phyloP scores from a whole-genome alignment of 306 rosid species.

The Quercus mongolica region DNA sequence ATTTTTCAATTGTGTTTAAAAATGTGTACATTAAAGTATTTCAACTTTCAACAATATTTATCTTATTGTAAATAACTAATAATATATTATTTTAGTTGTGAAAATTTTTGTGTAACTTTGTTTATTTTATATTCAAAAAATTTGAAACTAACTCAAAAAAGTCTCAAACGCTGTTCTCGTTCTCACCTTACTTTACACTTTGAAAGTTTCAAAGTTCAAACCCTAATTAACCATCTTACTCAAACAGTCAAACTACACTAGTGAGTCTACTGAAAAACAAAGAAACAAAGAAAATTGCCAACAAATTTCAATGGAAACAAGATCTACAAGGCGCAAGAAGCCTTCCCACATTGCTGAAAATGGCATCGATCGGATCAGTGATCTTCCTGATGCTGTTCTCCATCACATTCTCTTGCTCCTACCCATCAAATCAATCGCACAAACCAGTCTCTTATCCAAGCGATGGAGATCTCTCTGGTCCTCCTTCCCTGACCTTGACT shows the following conservation, averaged over 20 bases:
- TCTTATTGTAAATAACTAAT: too few relatives aligned
- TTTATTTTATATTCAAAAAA: not conserved
- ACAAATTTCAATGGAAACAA: conserved; percentile 51
- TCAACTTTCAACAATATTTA: too few relatives aligned
- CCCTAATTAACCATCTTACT: conserved; percentile 19
- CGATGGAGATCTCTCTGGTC: conserved; percentile 68
- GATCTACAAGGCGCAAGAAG: conserved; percentile 50
- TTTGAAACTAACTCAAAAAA: conserved; percentile 36
- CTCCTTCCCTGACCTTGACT: conserved; percentile 77
- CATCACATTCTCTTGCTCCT: conserved; percentile 57
- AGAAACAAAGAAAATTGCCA: not conserved
- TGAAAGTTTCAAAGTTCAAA: conserved; percentile 68
- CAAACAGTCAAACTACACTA: not conserved
- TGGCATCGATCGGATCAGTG: conserved; percentile 51
- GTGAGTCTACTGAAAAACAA: not conserved
- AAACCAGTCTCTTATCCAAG: conserved; percentile 54
- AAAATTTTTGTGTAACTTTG: too few relatives aligned
- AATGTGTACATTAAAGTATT: too few relatives aligned
- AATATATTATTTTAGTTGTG: too few relatives aligned
- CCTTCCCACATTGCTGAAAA: conserved; percentile 14
- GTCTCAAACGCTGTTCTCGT: conserved; percentile 26
- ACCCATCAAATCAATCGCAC: conserved; percentile 63
- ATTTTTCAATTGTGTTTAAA: too few relatives aligned
- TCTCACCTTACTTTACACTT: conserved; percentile 21
- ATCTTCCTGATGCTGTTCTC: conserved; percentile 74